Conservation (phyloP, 768 basidiomycete genomes). For the Auriculariales sp. region DNA sequence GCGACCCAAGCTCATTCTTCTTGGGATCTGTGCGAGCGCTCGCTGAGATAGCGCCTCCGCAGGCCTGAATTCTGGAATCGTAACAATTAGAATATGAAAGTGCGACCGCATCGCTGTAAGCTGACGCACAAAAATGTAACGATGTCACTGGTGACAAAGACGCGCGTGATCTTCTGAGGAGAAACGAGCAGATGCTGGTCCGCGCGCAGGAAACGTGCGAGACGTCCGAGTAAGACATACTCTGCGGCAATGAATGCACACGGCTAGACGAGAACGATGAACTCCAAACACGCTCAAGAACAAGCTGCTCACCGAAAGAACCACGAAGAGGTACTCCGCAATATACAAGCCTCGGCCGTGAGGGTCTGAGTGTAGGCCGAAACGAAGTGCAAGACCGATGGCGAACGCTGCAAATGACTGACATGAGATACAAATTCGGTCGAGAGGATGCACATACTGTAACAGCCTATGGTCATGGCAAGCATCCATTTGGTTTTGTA, state of each 20-base stretch:
- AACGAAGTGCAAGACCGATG: conserved; percentile 39
- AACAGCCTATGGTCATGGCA: conserved; percentile 44
- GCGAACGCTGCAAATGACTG: conserved; percentile 32
- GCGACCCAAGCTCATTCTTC: not conserved
- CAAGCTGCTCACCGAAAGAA: conserved; percentile 32
- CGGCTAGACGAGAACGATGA: conserved; percentile 24
- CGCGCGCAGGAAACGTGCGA: conserved; percentile 35
- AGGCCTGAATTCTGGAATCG: not conserved
- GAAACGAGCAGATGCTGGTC: conserved; percentile 34
- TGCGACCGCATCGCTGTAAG: not conserved
- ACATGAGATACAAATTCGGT: not conserved
- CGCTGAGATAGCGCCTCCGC: not conserved
- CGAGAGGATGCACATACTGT: conserved; percentile 22
- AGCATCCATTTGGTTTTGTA: conserved; percentile 46
- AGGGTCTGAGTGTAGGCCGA: conserved; percentile 37
- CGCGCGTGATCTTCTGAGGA: conserved; percentile 32
- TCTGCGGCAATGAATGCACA: conserved; percentile 63
- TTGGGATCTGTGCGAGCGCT: not conserved
- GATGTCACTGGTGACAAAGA: conserved; percentile 51
- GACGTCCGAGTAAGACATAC: conserved; percentile 49
- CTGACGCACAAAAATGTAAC: conserved; percentile 33
- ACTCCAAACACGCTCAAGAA: not conserved
- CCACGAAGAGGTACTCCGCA: conserved; percentile 42
- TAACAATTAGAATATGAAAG: conserved; percentile 1
- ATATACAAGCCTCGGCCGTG: conserved; percentile 41